Conservation (phyloP, 2,329 filamentous ascomycete genomes). For the Cercospora beticola region DNA sequence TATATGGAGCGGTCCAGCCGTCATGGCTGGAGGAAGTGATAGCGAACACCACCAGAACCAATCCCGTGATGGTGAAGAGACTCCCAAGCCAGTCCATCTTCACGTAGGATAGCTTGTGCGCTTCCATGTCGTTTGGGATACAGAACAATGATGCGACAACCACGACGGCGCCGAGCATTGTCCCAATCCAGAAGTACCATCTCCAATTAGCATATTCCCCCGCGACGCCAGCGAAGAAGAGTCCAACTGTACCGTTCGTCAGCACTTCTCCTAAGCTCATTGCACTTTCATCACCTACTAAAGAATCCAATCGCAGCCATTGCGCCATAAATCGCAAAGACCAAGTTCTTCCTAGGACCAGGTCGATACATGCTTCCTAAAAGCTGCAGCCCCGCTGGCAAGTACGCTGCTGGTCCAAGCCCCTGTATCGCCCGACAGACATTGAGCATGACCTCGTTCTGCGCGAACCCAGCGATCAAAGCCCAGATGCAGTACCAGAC, state of each 20-base stretch:
- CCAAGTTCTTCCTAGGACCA: conserved; percentile 40
- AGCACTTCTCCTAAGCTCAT: not conserved
- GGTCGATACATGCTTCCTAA: conserved; percentile 39
- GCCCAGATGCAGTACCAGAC: conserved; percentile 44
- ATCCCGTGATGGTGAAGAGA: conserved; percentile 60
- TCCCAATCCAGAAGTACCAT: conserved; percentile 69
- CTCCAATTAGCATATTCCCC: conserved; percentile 58
- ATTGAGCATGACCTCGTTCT: conserved; percentile 39
- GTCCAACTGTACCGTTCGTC: conserved; percentile 46
- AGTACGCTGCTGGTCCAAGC: conserved; percentile 39
- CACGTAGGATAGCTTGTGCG: conserved; percentile 42
- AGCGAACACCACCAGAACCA: conserved; percentile 71
- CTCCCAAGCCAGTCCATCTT: conserved; percentile 71
- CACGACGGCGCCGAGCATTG: conserved; percentile 52
- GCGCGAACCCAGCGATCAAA: conserved; percentile 37
- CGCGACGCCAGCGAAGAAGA: conserved; percentile 63
- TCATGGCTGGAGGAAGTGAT: conserved; percentile 70
- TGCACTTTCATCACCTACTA: conserved; percentile 25
- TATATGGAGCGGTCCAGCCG: conserved; percentile 72
- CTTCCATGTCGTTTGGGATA: conserved; percentile 51
- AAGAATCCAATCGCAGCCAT: conserved; percentile 59
- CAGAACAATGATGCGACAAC: conserved; percentile 47
- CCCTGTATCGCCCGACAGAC: conserved; percentile 40
- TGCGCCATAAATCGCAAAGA: conserved; percentile 49
- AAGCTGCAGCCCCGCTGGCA: conserved; percentile 37